Evolutionary conservation across 2,329 filamentous ascomycete species (phyloP), one percentile per base, ranked within the genome.

Genomic region (Hypoxylon sp.): DNA sequence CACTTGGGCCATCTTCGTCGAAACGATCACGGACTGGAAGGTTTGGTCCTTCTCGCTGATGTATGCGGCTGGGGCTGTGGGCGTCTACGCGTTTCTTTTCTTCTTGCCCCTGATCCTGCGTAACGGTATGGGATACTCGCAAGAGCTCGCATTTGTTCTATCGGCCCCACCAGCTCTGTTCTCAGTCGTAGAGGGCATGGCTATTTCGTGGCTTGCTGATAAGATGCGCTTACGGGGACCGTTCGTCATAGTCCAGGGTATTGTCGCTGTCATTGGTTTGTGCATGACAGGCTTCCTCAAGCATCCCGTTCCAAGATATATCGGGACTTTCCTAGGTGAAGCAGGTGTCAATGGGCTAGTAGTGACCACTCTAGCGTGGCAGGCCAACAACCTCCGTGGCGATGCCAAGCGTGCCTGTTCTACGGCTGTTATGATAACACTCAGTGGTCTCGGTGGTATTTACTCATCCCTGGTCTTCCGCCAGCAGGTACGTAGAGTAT

Each of bases 161-260:
- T 78, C 74, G 30, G 78, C 79, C 0, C 78, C 78, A 6, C 78
- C 79, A 1, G 77, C 76, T 46, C 57, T 79, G 4, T 74, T 77
- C 45, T 73, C 71, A 27, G 76, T 77, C 23, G 62, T 78, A 41
- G 75, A 74, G 69, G 75, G 74, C 3, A 65, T 77, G n/a, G 65
- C 61, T 1, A 71, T 74, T 12, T 76, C 76, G 3, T 78, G 76
- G 74, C 57, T 77, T 0, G 77, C 74, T 2, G 78, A 80, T 59
- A 71, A 70, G 34, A 63, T 69, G 41, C 73, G 70, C 19, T 21
- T 78, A 37, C 69, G 71, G 4, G 70, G 71, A 0, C 63, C 60
- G 9, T 72, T 72, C 16, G 70, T 70, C 46, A 52, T 71, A 14
- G 41, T 67, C 7, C 65, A 72, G 27, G 66, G 68, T 4, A 12